phyloP scores from a whole-genome alignment of 2,329 filamentous ascomycete genomes.

The Periconia macrospinosa region DNA sequence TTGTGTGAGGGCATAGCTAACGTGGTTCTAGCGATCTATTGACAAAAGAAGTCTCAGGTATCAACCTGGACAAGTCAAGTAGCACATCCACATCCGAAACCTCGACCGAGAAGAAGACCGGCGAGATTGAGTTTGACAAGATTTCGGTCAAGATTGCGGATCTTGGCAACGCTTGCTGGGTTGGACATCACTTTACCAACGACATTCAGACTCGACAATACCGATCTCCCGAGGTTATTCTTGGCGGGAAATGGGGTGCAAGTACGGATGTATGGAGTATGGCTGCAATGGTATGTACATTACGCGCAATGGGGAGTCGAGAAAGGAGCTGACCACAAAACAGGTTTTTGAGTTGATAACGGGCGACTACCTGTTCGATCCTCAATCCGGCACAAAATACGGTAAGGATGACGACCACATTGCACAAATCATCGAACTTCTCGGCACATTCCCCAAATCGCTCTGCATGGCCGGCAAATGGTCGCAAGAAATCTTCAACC shows the following conservation, averaged over 20 bases:
- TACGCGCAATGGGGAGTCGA: neutral
- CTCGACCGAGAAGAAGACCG: conserved; percentile 62
- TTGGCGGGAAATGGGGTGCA: conserved; percentile 98
- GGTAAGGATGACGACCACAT: conserved; percentile 99
- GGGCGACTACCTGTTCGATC: conserved; percentile 97
- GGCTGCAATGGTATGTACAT: conserved; percentile 84
- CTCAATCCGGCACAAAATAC: conserved; percentile 97
- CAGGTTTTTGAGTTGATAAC: conserved; percentile 98
- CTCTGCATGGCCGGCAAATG: conserved; percentile 92
- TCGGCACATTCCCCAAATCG: conserved; percentile 90
- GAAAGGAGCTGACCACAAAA: conserved; percentile 12
- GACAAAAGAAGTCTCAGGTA: conserved; percentile 90
- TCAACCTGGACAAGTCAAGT: conserved; percentile 76
- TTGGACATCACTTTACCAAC: conserved; percentile 98
- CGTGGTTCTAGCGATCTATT: conserved; percentile 70
- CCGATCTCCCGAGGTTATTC: conserved; percentile 92
- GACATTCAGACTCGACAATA: conserved; percentile 99
- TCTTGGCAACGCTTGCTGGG: conserved; percentile 97
- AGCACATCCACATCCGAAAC: conserved; percentile 52
- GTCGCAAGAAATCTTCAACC: conserved; percentile 98
- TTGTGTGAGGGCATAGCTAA: neutral
- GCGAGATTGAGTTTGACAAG: conserved; percentile 67
- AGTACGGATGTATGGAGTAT: conserved; percentile 99
- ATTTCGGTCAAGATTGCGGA: conserved; percentile 99
- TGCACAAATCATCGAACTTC: conserved; percentile 95